Evolutionary conservation across 78 protist species (phyloP).

Genomic region (Dictyostelium capitatum): DNA sequence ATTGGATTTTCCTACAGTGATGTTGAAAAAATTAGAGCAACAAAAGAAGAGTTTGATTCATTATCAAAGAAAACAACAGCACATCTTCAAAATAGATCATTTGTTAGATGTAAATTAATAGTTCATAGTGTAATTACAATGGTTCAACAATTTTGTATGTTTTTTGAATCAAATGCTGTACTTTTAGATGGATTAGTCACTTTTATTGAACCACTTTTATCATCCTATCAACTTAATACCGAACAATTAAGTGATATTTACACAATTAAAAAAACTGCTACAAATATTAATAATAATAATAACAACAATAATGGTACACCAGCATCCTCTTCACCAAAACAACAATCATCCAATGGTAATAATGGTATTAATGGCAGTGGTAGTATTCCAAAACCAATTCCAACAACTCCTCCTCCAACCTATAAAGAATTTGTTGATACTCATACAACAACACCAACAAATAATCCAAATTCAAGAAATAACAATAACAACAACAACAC

Average conservation of each 20-base stretch:
- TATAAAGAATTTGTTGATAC: constrained; percentile 30
- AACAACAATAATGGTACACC: neutral
- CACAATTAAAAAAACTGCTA: constrained; percentile 7
- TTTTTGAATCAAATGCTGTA: constrained; percentile 62
- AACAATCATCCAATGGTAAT: neutral
- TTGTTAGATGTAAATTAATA: constrained; percentile 59
- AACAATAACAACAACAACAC: neutral
- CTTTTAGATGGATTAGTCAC: constrained; percentile 54
- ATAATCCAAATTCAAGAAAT: neutral
- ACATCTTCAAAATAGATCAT: constrained; percentile 68
- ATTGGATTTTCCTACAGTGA: neutral
- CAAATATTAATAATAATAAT: neutral
- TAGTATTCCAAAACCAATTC: neutral
- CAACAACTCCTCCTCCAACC: constrained; percentile 58
- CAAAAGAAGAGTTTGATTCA: constrained; percentile 51
- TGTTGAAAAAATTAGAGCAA: constrained; percentile 17
- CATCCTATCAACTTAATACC: constrained; percentile 22
- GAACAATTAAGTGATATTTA: constrained; percentile 46
- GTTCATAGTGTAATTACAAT: constrained; percentile 66
- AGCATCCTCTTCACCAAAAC: constrained; percentile 14
- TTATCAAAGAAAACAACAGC: constrained; percentile 45
- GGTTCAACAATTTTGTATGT: constrained; percentile 72
- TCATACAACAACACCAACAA: neutral
- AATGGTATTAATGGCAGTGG: neutral
- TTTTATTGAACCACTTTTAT: constrained; percentile 46